Conservation (phyloP, 257 asterid genomes). For the Hygrophila difformis region DNA sequence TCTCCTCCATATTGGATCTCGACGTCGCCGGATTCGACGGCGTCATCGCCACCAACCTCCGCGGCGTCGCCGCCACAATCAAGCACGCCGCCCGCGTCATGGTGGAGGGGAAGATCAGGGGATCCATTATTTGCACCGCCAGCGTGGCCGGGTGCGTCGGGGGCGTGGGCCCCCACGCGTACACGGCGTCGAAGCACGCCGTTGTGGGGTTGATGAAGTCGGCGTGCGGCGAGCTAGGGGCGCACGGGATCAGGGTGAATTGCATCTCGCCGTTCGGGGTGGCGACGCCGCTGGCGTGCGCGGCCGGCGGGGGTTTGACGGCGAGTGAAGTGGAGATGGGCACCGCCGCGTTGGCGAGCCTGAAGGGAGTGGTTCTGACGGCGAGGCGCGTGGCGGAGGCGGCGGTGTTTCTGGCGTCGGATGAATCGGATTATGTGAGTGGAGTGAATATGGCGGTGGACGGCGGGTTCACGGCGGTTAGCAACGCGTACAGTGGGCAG, state of each 20-base stretch:
- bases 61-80: conserved; percentile 50
- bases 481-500: too few species aligned
- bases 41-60: conserved; percentile 35
- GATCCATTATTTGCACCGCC: conserved; percentile 57
- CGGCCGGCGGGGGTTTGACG: conserved; percentile 23
- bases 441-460: conserved; percentile 62
- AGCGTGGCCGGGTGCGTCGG: conserved; percentile 48
- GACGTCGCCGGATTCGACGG: conserved; percentile 32
- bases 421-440: conserved; percentile 55
- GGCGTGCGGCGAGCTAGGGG: conserved; percentile 49
- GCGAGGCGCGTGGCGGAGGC: conserved; percentile 43
- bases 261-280: conserved; percentile 51
- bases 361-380: conserved; percentile 42
- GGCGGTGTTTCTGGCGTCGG: conserved; percentile 52
- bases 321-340: conserved; percentile 24
- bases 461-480: conserved; percentile 52
- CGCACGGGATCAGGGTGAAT: conserved; percentile 52
- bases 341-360: conserved; percentile 18
- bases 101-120: conserved; percentile 38
- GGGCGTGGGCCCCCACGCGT: conserved; percentile 47
- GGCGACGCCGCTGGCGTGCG: conserved; percentile 44
- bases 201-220: conserved; percentile 45
- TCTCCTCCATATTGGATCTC: conserved; percentile 34
- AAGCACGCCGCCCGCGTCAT: conserved; percentile 56
- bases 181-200: conserved; percentile 51